These are phyloP conservation scores for Cyberlindnera petersonii DNA, from an alignment of 805 yeast genomes.

Conservation along the genomic window DNA sequence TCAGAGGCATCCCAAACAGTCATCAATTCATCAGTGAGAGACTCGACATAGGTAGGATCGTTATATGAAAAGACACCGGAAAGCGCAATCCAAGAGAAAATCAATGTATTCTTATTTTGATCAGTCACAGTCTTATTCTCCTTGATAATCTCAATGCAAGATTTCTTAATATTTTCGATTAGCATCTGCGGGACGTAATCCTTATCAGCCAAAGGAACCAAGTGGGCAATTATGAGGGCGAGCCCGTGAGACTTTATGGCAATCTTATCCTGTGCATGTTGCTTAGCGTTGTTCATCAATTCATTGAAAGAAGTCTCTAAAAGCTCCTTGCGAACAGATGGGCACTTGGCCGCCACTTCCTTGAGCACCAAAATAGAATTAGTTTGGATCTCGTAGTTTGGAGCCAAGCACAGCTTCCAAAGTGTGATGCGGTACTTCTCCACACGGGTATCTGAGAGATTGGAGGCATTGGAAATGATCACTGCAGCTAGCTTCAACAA, in stretches of 20 bases:
- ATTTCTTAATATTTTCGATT: slow-evolving; percentile 40
- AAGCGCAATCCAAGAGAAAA: slow-evolving; percentile 59
- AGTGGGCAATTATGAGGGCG: slow-evolving; percentile 35
- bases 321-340: slow-evolving; percentile 35
- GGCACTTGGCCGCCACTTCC: slow-evolving; percentile 30
- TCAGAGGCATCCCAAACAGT: slow-evolving; percentile 57
- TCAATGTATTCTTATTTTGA: slow-evolving; percentile 32
- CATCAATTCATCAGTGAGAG: slow-evolving; percentile 56
- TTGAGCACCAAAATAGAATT: slow-evolving; percentile 36
- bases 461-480: slow-evolving; percentile 29
- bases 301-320: slow-evolving; percentile 33
- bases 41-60: slow-evolving; percentile 48
- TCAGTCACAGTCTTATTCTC: slow-evolving; percentile 33
- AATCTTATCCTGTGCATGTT: slow-evolving; percentile 22
- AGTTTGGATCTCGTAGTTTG: slow-evolving; percentile 39
- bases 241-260: slow-evolving; percentile 36
- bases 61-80: slow-evolving; percentile 58
- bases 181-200: slow-evolving; percentile 44
- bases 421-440: slow-evolving; percentile 29
- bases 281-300: slow-evolving; percentile 33
- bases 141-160: slow-evolving; percentile 36
- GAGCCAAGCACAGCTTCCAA: slow-evolving; percentile 35
- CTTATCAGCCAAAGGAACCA: slow-evolving; percentile 32
- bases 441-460: slow-evolving; percentile 22
- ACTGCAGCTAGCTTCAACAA: slow-evolving; percentile 26